A percentile compares a stretch with the other conserved stretches of the same genome.
phyloP scores from a whole-genome alignment of 495 filamentous ascomycete genomes.

The Trichoderma erinaceum region DNA sequence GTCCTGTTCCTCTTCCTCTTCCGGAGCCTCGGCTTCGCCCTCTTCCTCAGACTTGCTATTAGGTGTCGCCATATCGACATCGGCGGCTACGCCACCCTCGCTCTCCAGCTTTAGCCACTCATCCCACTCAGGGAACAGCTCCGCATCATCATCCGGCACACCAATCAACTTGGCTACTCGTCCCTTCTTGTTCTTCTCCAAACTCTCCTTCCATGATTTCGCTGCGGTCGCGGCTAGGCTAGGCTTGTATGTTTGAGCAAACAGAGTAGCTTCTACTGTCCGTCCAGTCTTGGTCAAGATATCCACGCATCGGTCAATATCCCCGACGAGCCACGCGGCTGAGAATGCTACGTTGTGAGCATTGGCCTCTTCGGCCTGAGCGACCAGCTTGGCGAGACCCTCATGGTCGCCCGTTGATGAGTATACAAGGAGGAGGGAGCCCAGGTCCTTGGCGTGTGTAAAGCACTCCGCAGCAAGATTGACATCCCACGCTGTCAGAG shows the following conservation, averaged over 20 bases:
- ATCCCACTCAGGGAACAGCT: constrained; percentile 94
- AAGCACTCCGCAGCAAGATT: constrained; percentile 89
- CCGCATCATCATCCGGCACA: constrained; percentile 79
- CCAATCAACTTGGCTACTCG: constrained; percentile 78
- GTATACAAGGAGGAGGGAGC: constrained; percentile 80
- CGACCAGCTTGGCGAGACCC: constrained; percentile 64
- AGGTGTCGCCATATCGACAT: constrained; percentile 44
- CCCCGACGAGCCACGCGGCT: constrained; percentile 79
- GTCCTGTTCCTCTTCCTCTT: constrained; percentile 18
- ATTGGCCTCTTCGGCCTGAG: constrained; percentile 66
- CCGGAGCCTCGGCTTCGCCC: constrained; percentile 20
- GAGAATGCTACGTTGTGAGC: constrained; percentile 90
- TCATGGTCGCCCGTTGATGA: constrained; percentile 70
- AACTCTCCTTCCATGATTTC: constrained; percentile 66
- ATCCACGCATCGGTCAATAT: constrained; percentile 74
- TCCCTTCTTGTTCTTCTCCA: constrained; percentile 75
- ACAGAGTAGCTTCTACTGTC: constrained; percentile 77
- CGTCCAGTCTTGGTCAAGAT: constrained; percentile 73
- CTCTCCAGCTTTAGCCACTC: constrained; percentile 78
- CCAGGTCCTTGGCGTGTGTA: constrained; percentile 77
- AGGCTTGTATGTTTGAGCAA: constrained; percentile 92
- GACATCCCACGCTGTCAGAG: constrained; percentile 80
- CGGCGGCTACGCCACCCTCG: constrained; percentile 47
- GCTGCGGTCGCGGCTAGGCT: constrained; percentile 64
- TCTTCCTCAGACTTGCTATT: constrained; percentile 24